Evolutionary conservation across 2,329 filamentous ascomycete genomes (phyloP).

Genomic region (Stagonosporopsis cucurbitacearum): DNA sequence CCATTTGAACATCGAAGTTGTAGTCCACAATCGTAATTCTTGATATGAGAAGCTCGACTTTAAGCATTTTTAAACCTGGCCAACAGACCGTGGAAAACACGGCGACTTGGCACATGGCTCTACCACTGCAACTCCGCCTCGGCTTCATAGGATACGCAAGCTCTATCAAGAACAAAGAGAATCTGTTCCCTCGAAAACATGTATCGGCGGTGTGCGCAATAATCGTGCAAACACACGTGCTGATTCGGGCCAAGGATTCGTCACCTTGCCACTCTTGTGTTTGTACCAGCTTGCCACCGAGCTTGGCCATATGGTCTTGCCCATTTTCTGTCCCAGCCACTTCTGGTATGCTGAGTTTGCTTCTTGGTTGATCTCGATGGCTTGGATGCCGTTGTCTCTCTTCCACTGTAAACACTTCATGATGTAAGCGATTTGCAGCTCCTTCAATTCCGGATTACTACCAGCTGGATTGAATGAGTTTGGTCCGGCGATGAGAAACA

Average conservation of each 20-base stretch:
- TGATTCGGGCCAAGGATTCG: background rate
- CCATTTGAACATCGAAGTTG: background rate
- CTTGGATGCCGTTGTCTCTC: background rate
- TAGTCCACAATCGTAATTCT: background rate
- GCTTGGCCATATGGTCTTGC: background rate
- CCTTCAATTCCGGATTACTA: constrained; percentile 7
- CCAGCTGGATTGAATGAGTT: constrained; percentile 7
- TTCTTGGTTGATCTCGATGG: background rate
- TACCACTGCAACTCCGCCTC: background rate
- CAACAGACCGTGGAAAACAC: background rate
- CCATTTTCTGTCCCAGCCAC: background rate
- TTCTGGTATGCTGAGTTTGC: background rate
- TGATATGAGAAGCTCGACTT: background rate
- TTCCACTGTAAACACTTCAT: background rate
- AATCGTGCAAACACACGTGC: background rate
- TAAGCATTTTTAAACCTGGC: background rate
- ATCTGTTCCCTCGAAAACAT: background rate
- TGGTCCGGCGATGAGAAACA: constrained; percentile 2
- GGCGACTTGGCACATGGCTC: background rate
- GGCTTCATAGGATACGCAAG: background rate
- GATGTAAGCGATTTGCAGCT: background rate
- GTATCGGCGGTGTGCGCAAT: background rate
- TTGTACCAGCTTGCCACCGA: background rate
- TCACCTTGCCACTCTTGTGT: background rate
- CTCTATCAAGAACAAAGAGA: background rate